Conservation (phyloP, 768 basidiomycete species). For the Lactarius sp. region DNA sequence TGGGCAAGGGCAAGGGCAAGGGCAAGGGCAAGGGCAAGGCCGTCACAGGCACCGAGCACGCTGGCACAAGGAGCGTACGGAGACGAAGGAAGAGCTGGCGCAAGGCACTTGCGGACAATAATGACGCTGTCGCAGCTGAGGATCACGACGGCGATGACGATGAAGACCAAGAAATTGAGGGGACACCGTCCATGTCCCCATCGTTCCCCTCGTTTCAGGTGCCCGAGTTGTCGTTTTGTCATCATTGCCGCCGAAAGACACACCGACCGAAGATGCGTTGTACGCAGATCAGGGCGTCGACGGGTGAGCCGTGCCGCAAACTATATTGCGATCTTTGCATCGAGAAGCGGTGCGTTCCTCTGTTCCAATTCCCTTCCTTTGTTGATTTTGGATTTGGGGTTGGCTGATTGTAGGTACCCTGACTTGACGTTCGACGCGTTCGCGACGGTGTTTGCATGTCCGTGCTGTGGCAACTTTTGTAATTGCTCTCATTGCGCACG, state of each 20-base stretch:
- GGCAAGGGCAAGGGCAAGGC: too few species aligned
- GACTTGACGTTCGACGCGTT: slow-evolving; percentile 35
- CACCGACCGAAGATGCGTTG: slow-evolving; percentile 16
- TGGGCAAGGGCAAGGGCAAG: too few species aligned
- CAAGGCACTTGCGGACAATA: too few species aligned
- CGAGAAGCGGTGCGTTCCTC: slow-evolving; percentile 14
- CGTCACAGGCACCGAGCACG: too few species aligned
- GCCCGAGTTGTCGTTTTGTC: neutral
- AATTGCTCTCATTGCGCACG: slow-evolving; percentile 32
- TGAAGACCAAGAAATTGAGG: too few species aligned
- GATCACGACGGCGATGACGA: too few species aligned
- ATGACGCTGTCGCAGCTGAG: too few species aligned
- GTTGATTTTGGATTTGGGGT: neutral
- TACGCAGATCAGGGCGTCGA: neutral
- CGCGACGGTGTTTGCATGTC: slow-evolving; percentile 38
- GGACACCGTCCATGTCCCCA: too few species aligned
- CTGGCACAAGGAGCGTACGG: too few species aligned
- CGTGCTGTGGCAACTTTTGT: slow-evolving; percentile 34
- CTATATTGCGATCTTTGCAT: slow-evolving; percentile 18
- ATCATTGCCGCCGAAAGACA: slow-evolving; percentile 15
- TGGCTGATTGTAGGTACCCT: slow-evolving; percentile 34
- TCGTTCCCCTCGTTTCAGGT: too few species aligned
- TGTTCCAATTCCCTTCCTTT: neutral
- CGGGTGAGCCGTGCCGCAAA: slow-evolving; percentile 1
- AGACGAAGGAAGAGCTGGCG: too few species aligned